Evolutionary conservation across 371 early-diverging fungal species (phyloP).

Genomic region (Nematocida minor): DNA sequence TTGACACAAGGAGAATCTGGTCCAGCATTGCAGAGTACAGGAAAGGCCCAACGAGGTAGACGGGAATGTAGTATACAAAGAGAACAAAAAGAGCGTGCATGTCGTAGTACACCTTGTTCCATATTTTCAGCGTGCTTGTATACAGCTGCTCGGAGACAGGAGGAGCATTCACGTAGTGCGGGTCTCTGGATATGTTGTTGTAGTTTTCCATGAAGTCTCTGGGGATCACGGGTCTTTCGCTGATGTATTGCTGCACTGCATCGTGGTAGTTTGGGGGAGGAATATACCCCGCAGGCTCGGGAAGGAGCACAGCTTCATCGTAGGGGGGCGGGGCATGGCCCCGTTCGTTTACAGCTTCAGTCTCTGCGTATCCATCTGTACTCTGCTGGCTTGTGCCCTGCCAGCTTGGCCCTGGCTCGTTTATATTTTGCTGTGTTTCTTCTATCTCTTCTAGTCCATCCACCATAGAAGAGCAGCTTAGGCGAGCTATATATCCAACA

Average conservation of each 20-base stretch:
- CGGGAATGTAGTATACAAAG: neutral
- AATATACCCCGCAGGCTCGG: neutral
- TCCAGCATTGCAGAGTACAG: neutral
- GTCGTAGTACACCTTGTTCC: neutral
- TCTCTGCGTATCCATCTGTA: too few species aligned
- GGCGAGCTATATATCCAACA: too few species aligned
- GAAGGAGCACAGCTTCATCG: neutral
- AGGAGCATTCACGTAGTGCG: neutral
- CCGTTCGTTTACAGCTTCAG: neutral
- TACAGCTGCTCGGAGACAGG: neutral
- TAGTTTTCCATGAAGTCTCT: neutral
- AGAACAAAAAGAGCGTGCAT: neutral
- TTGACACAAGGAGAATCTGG: neutral
- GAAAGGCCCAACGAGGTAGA: neutral
- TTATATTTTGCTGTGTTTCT: too few species aligned
- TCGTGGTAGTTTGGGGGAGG: constrained; percentile 8
- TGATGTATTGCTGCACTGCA: neutral
- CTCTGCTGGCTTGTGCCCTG: too few species aligned
- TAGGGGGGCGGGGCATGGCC: neutral
- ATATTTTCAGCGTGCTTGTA: neutral
- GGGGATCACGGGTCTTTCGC: neutral
- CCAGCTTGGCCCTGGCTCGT: too few species aligned
- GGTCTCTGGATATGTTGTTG: neutral
- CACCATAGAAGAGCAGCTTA: neutral
- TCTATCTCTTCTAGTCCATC: neutral